Conservation (phyloP, 2,329 filamentous ascomycete species). For the Penicillium sp. region DNA sequence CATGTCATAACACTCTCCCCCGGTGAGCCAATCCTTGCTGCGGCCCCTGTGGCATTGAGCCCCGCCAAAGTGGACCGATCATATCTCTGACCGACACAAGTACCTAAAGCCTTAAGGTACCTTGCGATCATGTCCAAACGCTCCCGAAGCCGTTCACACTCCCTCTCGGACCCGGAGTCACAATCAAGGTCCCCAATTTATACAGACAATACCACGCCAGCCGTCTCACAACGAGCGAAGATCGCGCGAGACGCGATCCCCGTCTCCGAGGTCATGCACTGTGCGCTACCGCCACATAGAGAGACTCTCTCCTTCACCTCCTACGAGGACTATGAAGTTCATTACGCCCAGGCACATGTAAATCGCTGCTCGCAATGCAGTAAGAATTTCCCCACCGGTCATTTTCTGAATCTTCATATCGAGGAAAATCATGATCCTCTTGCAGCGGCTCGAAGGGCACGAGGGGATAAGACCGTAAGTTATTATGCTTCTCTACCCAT, state of each 20-base stretch:
- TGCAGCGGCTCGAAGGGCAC: conserved; percentile 66
- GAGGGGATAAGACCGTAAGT: conserved; percentile 81
- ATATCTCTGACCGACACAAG: conserved; percentile 16
- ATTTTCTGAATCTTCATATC: conserved; percentile 80
- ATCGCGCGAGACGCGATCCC: conserved; percentile 54
- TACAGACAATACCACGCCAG: conserved; percentile 26
- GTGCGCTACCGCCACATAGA: conserved; percentile 76
- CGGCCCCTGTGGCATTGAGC: conserved; percentile 9
- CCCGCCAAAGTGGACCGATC: conserved; percentile 24
- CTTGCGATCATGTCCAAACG: conserved; percentile 58
- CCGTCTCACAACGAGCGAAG: conserved; percentile 47
- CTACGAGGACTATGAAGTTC: conserved; percentile 79
- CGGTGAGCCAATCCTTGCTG: conserved; percentile 3
- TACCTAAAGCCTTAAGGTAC: background rate
- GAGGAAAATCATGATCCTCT: conserved; percentile 89
- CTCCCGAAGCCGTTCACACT: conserved; percentile 53
- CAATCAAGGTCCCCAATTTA: conserved; percentile 21
- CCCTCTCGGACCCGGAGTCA: conserved; percentile 35
- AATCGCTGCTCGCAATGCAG: conserved; percentile 83
- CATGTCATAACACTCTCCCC: background rate
- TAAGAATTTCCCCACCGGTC: conserved; percentile 82
- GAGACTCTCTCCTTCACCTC: conserved; percentile 68
- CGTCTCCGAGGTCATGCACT: conserved; percentile 64
- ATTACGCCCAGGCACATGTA: conserved; percentile 77
- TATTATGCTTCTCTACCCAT: background rate